phyloP scores from a whole-genome alignment of 306 rosid genomes.

The Glycine latifolia region DNA sequence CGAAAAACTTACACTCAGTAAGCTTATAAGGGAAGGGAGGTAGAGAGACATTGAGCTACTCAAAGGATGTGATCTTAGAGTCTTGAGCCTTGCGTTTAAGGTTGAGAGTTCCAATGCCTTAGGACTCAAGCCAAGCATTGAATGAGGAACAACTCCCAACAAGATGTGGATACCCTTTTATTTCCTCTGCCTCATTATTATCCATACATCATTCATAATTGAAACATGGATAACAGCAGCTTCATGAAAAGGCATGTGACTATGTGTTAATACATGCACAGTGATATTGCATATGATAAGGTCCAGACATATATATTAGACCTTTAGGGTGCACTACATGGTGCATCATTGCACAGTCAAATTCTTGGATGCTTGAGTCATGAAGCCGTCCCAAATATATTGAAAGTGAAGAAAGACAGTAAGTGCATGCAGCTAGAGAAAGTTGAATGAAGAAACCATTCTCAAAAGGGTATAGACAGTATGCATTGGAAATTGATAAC shows the following conservation, averaged over 20 bases:
- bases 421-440: background rate
- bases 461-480: background rate
- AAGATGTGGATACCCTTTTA: background rate
- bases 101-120: too few relatives aligned
- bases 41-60: too few relatives aligned
- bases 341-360: slow-evolving; percentile 8
- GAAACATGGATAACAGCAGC: slow-evolving; percentile 10
- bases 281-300: background rate
- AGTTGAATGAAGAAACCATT: slow-evolving; percentile 19
- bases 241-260: background rate
- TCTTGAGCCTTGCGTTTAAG: too few relatives aligned
- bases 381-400: slow-evolving; percentile 10
- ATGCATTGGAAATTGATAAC: slow-evolving; percentile 7
- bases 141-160: too few relatives aligned
- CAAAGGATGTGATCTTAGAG: too few relatives aligned
- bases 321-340: slow-evolving; percentile 1
- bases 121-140: too few relatives aligned
- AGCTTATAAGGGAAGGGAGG: too few relatives aligned
- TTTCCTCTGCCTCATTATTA: slow-evolving; percentile 13
- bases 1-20: too few relatives aligned
- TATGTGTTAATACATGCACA: slow-evolving; percentile 2
- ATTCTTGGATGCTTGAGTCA: background rate
- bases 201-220: slow-evolving; percentile 16
- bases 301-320: slow-evolving; percentile 14
- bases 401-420: background rate